Evolutionary conservation across 768 basidiomycete species (phyloP).

Genomic region (Lactifluus pinguis): DNA sequence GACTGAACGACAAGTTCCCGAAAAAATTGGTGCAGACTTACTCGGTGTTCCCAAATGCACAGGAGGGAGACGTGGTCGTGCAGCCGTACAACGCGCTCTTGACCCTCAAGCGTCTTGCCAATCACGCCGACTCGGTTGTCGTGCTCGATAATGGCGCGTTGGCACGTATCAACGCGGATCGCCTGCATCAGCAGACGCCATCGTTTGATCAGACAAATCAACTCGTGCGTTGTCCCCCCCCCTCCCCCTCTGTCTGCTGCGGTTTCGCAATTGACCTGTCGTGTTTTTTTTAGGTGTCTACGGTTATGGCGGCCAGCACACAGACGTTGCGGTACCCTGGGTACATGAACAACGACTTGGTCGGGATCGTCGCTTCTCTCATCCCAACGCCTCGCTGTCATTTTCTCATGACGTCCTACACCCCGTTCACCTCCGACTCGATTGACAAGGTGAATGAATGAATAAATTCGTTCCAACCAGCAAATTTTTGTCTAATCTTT

Average conservation of each 20-base stretch:
- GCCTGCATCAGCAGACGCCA: slow-evolving; percentile 79
- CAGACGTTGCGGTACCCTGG: slow-evolving; percentile 95
- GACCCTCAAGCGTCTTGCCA: slow-evolving; percentile 86
- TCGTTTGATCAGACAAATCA: slow-evolving; percentile 91
- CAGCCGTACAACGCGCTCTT: slow-evolving; percentile 96
- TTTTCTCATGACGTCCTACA: slow-evolving; percentile 98
- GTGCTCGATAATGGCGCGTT: slow-evolving; percentile 96
- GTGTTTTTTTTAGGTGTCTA: slow-evolving; percentile 58
- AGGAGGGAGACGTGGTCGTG: slow-evolving; percentile 94
- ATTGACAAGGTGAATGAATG: slow-evolving; percentile 69
- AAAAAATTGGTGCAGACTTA: slow-evolving; percentile 99
- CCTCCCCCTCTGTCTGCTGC: not conserved
- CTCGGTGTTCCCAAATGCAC: slow-evolving; percentile 92
- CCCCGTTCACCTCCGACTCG: slow-evolving; percentile 94
- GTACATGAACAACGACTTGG: slow-evolving; percentile 99
- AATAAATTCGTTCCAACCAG: not conserved
- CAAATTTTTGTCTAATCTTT: not conserved
- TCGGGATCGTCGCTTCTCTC: slow-evolving; percentile 91
- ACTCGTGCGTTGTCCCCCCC: slow-evolving; percentile 36
- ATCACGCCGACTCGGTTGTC: slow-evolving; percentile 95
- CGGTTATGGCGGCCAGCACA: slow-evolving; percentile 96
- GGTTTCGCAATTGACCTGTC: not conserved
- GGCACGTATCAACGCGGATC: slow-evolving; percentile 85
- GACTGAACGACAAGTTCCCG: slow-evolving; percentile 94
- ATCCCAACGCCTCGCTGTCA: slow-evolving; percentile 97